Base-by-base conservation (phyloP, 371 early-diverging fungal species). In the Actinomortierella wolfii region DNA sequence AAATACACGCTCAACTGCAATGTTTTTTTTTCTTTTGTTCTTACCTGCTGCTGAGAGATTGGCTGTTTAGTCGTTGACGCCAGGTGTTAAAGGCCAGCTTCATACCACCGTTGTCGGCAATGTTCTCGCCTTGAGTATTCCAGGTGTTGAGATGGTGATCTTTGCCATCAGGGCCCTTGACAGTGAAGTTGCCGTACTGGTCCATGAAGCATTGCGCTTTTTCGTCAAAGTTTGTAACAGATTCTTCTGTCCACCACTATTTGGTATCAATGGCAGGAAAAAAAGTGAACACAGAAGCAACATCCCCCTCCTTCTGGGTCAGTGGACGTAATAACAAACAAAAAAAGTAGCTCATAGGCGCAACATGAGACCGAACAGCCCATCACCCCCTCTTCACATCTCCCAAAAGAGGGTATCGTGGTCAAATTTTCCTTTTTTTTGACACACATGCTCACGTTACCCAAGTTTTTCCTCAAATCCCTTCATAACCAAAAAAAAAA, bases 71-170 rank as follows among this genome's bases (percentile, higher is more conserved):
- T n/a, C 60, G 60, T 17, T 59, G 60, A 1, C 14, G 25, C 60
- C 60, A 59, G 13, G 60, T 54, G 2, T 59, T 48, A 25, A 23
- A 59, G 40, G 60, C 45, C 8, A 53, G 39, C 47, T 59, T 59
- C 47, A 59, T 28, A 17, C 60, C 60, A 5, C 60, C 54, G n/a
- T 59, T 59, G 18, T 59, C 60, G 52, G 60, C 60, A 20, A 59
- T 59, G 47, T 59, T 59, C 54, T 59, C 60, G 21, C 60, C 60
- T 20, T 53, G 34, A 8, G 60, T 59, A 11, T 39, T n/a, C 52
- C 54, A 53, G 18, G 53, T 54, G 18, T 59, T 59, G 47, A 59
- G 53, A 21, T 59, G 45, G 41, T 46, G 54, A 1, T 56, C 50
- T 4, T 23, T 23, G 6, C 58, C 58, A n/a, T 50, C 50, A 3